Conservation (phyloP, 2,329 filamentous ascomycete genomes). For the Capronia epimyces region DNA sequence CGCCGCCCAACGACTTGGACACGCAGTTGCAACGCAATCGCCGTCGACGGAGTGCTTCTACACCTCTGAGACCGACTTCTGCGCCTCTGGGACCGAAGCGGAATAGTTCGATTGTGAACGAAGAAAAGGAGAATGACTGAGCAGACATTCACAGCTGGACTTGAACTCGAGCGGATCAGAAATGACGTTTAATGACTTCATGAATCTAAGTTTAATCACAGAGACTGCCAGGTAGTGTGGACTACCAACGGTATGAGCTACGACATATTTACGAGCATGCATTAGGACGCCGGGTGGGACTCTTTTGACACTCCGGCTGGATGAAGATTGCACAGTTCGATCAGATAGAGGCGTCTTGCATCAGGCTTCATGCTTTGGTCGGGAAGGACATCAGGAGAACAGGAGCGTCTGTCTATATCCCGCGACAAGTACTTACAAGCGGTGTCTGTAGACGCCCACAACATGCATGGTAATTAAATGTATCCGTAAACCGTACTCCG, state of each 20-base stretch:
- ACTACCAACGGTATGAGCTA: neutral
- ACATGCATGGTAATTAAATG: no score
- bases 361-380: no score
- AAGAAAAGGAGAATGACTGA: conserved; percentile 19
- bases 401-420: no score
- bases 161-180: neutral
- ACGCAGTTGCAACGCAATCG: conserved; percentile 5
- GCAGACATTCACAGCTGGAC: neutral
- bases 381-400: neutral
- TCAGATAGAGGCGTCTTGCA: no score
- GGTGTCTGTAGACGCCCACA: no score
- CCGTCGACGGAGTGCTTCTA: conserved; percentile 15
- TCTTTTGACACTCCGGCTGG: no score
- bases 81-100: conserved; percentile 14
- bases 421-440: no score
- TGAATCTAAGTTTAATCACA: conserved; percentile 7
- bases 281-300: neutral
- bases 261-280: conserved; percentile 1
- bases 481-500: no score
- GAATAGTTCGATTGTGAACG: conserved; percentile 16
- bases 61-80: conserved; percentile 12
- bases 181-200: conserved; percentile 13
- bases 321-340: neutral
- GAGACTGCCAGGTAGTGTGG: neutral
- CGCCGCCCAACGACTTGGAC: conserved; percentile 2